Conservation (phyloP, 805 yeast genomes). For the Ogataea minuta region DNA sequence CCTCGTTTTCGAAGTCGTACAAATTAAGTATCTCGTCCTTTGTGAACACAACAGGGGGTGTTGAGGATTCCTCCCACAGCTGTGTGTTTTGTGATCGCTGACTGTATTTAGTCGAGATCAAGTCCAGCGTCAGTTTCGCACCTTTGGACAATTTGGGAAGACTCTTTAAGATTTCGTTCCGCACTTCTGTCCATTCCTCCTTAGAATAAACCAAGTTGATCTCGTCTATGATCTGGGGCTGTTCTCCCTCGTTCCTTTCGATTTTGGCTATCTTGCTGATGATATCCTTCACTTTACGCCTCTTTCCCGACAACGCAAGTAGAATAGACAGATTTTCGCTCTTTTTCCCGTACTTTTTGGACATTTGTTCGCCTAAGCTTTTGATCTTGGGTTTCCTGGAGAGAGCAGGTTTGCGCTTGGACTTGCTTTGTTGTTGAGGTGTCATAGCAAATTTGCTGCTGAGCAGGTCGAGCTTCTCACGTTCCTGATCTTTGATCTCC, state of each 20-base stretch:
- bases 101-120: constrained; percentile 24
- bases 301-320: constrained; percentile 32
- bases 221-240: constrained; percentile 5
- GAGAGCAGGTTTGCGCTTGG: constrained; percentile 2
- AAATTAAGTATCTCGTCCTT: constrained; percentile 20
- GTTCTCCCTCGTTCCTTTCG: constrained; percentile 10
- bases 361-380: constrained; percentile 27
- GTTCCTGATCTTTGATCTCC: constrained; percentile 16
- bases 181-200: constrained; percentile 31
- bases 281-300: constrained; percentile 30
- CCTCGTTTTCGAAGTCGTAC: constrained; percentile 19
- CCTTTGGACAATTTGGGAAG: constrained; percentile 29
- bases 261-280: constrained; percentile 21
- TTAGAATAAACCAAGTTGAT: constrained; percentile 25
- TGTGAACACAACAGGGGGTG: constrained; percentile 18
- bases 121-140: constrained; percentile 26
- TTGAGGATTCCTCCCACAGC: constrained; percentile 21
- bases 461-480: constrained; percentile 6
- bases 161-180: constrained; percentile 21
- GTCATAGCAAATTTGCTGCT: constrained; percentile 12
- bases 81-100: constrained; percentile 8
- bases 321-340: constrained; percentile 20
- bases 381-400: constrained; percentile 15
- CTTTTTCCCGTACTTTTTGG: constrained; percentile 19
- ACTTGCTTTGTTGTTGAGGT: not conserved